These are phyloP conservation scores for Xylaria sp. DNA, from an alignment of 2,329 filamentous ascomycete species.

Conservation along the genomic window DNA sequence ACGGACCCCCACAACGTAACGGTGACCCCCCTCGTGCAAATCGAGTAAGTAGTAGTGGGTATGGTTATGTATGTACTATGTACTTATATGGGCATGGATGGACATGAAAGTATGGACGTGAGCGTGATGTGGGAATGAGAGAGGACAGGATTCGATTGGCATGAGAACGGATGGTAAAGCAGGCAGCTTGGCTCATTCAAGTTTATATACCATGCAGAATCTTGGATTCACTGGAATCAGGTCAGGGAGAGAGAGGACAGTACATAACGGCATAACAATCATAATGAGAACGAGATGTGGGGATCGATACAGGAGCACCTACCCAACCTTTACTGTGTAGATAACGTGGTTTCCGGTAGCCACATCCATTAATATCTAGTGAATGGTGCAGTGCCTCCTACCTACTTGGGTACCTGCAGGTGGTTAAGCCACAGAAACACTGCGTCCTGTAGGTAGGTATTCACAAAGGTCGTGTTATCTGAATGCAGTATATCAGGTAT, in stretches of 20 bases:
- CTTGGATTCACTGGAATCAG: too few species aligned
- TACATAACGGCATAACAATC: not conserved
- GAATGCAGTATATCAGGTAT: too few species aligned
- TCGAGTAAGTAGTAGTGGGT: not conserved
- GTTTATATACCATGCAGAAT: not conserved
- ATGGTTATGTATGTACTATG: not conserved
- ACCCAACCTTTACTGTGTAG: not conserved
- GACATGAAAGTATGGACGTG: not conserved
- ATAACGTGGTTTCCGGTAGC: too few species aligned
- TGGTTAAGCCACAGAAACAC: not conserved
- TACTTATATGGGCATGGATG: not conserved
- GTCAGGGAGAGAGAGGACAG: too few species aligned
- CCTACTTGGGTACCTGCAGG: not conserved
- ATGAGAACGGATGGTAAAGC: not conserved
- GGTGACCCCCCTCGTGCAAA: not conserved
- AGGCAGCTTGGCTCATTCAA: not conserved
- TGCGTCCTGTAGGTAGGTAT: too few species aligned
- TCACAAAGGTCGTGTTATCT: too few species aligned
- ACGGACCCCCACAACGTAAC: slow-evolving; percentile 13
- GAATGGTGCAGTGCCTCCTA: not conserved
- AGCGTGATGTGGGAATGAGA: not conserved
- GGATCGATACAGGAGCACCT: not conserved
- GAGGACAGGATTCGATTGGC: not conserved
- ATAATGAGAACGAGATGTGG: not conserved
- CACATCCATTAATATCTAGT: not conserved